Conservation (phyloP, 768 basidiomycete genomes). For the Suillus subluteus region DNA sequence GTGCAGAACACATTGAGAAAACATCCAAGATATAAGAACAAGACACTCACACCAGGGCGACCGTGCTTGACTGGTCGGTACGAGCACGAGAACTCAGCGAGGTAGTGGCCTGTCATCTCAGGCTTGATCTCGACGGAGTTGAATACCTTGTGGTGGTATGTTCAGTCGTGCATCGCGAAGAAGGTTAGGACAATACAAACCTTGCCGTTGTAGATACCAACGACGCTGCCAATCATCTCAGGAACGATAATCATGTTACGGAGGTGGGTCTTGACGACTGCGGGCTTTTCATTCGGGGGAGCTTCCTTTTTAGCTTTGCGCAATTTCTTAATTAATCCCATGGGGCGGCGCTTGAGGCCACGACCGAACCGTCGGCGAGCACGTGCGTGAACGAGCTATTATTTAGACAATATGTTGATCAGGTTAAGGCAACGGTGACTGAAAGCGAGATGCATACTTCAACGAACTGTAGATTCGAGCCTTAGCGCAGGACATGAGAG, state of each 20-base stretch:
- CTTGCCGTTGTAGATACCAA: conserved; percentile 99
- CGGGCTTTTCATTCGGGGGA: conserved; percentile 98
- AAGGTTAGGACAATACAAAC: conserved; percentile 41
- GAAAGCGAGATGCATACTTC: conserved; percentile 57
- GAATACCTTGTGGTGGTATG: conserved; percentile 60
- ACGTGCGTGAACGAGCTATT: conserved; percentile 94
- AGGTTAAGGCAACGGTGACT: conserved; percentile 9
- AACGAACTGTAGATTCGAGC: conserved; percentile 57
- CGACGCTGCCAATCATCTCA: conserved; percentile 98
- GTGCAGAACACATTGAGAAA: conserved; percentile 17
- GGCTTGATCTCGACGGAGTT: conserved; percentile 99
- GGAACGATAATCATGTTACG: conserved; percentile 99
- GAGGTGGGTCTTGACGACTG: conserved; percentile 98
- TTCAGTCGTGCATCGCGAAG: neutral
- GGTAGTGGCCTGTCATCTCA: conserved; percentile 99
- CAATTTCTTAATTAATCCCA: conserved; percentile 99
- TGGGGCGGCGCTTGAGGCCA: conserved; percentile 96
- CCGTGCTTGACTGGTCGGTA: conserved; percentile 99
- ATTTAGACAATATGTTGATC: conserved; percentile 1
- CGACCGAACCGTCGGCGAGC: conserved; percentile 99
- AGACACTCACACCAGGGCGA: conserved; percentile 89
- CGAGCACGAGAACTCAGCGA: conserved; percentile 95
- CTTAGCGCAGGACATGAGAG: neutral
- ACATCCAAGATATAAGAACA: conserved; percentile 6
- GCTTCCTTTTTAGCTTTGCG: conserved; percentile 99